Base-by-base conservation (phyloP, 2,329 filamentous ascomycete species). In the Colletotrichum endophyticum region DNA sequence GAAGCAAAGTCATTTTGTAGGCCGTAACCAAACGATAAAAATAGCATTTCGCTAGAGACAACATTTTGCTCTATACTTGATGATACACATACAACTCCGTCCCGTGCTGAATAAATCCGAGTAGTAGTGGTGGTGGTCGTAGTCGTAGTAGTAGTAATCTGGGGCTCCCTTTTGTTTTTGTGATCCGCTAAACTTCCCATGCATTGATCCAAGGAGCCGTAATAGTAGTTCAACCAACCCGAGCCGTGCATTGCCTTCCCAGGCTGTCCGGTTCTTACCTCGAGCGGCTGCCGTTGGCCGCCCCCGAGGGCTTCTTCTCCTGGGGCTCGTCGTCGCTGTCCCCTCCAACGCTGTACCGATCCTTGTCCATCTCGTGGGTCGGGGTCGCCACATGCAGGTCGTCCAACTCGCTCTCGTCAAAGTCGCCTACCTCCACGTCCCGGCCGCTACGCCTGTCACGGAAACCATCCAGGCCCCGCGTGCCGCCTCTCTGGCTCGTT, bases 371-470 rank as follows among this genome's bases (percentile, higher is more conserved):
- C 30, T 82, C 83, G 28, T 84, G 84, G 19, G 83, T 85, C 1
- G 90, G 89, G 27, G 88, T 89, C 49, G 85, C 82, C 36, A 88
- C 84, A 78, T 92, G 90, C 53, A 94, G 83, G 77, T 93, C 91
- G 75, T 93, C 92, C 59, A 94, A 83, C 82, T 93, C 91, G 78
- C 88, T 91, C 85, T 94, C 92, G 79, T 93, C 92, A 80, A 94
- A 94, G 79, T 93, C 92, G 4, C 88, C 91, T 1, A 91, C 89
- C 82, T 94, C 92, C 6, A 94, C 84, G 80, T 93, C 91, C 15
- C 89, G 85, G 39, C 83, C 85, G 32, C 80, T 80, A 8, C 87
- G 84, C 80, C 89, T 88, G 66, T 84, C 85, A 27, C 89, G 86
- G 80, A 90, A 89, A 78, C 83, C 82, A 70, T 89, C 88, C 68